These are phyloP conservation scores for Antitrichia curtipendula DNA, from an alignment of 225 moss, liverwort and hornwort genomes.

Conservation along the genomic window DNA sequence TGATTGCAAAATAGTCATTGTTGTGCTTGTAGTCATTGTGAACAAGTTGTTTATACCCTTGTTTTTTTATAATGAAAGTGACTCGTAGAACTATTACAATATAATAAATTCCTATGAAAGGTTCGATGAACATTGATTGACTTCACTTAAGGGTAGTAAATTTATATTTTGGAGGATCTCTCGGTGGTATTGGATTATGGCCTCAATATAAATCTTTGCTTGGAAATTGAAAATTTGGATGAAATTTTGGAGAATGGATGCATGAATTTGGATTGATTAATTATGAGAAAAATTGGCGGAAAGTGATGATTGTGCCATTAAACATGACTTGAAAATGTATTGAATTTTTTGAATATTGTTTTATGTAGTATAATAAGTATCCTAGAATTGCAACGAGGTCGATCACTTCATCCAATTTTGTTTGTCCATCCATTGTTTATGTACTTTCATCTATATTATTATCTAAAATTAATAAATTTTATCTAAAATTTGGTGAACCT, in stretches of 20 bases:
- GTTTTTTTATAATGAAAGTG: too few species aligned
- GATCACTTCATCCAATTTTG: background rate
- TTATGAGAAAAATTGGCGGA: background rate
- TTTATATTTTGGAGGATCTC: background rate
- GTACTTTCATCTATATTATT: background rate
- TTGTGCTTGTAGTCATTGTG: too few species aligned
- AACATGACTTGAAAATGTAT: background rate
- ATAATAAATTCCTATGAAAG: background rate
- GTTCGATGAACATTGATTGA: background rate
- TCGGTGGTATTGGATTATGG: background rate
- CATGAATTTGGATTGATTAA: background rate
- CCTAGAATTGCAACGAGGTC: background rate
- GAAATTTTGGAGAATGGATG: background rate
- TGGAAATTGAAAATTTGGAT: background rate
- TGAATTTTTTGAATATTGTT: background rate
- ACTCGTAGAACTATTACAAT: rapidly evolving
- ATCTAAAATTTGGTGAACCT: rapidly evolving
- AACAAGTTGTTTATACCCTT: too few species aligned
- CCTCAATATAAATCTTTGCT: background rate
- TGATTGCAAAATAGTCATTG: too few species aligned
- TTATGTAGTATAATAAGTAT: background rate
- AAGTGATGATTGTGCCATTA: background rate
- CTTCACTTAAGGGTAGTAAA: background rate
- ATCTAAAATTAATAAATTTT: background rate
- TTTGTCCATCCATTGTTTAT: background rate